phyloP scores from a whole-genome alignment of 2,329 filamentous ascomycete species.

The Botrytis fabae region DNA sequence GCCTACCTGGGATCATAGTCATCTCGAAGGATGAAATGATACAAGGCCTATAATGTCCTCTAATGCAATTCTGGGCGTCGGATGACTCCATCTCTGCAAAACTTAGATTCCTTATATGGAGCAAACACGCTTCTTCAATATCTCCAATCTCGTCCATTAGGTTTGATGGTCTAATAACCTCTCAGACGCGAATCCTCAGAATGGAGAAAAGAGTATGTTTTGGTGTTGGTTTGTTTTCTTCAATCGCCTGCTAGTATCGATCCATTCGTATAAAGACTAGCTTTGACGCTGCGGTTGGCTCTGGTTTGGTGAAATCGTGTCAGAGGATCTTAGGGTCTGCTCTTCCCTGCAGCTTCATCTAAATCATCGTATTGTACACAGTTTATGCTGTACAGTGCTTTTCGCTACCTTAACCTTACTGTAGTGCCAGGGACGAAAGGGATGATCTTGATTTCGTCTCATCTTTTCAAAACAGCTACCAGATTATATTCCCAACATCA shows the following conservation, averaged over 20 bases:
- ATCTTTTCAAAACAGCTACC: conserved; percentile 23
- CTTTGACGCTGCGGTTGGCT: background rate
- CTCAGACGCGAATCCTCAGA: background rate
- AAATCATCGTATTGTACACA: background rate
- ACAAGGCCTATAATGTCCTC: background rate
- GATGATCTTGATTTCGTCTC: conserved; percentile 23
- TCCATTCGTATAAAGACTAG: conserved; percentile 9
- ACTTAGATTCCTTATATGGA: background rate
- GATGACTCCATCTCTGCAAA: background rate
- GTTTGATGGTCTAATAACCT: background rate
- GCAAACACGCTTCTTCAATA: background rate
- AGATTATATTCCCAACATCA: conserved; percentile 11
- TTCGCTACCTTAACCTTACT: conserved; percentile 16
- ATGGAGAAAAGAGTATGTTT: background rate
- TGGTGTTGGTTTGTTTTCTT: background rate
- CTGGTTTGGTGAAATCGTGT: background rate
- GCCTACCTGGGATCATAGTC: background rate
- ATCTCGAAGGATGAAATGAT: too few species aligned
- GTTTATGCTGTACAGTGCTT: background rate
- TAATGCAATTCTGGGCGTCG: background rate
- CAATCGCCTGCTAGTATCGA: background rate
- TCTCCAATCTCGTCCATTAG: background rate
- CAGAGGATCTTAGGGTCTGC: background rate
- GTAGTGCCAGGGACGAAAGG: conserved; percentile 21
- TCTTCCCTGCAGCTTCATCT: background rate